A percentile compares a stretch with the other conserved stretches of the same genome.
These are phyloP conservation scores for Fusarium phyllophilum DNA, from an alignment of 2,329 filamentous ascomycete genomes.

Conservation along the genomic window DNA sequence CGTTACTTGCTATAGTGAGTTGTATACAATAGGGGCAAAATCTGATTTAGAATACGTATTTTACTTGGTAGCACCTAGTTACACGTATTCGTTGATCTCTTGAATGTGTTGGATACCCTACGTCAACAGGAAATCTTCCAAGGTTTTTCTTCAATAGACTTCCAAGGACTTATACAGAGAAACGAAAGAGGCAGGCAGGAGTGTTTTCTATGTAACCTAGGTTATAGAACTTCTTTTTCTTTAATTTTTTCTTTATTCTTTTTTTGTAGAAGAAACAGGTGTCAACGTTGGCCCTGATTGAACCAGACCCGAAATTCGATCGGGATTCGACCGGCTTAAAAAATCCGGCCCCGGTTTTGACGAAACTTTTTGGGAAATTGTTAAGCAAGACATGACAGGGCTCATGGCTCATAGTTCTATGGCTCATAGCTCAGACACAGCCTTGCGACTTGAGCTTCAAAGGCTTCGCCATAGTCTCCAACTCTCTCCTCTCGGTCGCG, in stretches of 20 bases:
- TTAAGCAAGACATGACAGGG: constrained; percentile 15
- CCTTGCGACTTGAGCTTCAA: constrained; percentile 10
- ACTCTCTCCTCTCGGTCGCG: constrained; percentile 4
- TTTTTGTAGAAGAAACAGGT: not conserved
- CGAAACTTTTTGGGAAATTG: constrained; percentile 25
- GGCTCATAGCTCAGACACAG: constrained; percentile 3
- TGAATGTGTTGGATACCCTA: not conserved
- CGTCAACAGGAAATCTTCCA: not conserved
- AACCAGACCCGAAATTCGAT: not conserved
- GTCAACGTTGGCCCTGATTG: not conserved
- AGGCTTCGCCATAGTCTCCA: not conserved
- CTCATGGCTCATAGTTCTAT: constrained; percentile 2
- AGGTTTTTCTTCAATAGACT: not conserved
- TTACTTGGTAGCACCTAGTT: not conserved
- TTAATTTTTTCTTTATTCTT: not conserved
- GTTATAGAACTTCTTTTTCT: too few species aligned
- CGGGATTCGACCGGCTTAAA: constrained; percentile 21
- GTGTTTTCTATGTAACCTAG: not conserved
- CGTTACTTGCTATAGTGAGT: too few species aligned
- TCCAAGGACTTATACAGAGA: not conserved
- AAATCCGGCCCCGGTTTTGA: constrained; percentile 21
- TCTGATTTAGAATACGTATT: not conserved
- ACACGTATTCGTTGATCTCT: not conserved
- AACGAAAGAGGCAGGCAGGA: not conserved
- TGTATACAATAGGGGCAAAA: not conserved